Evolutionary conservation across 2,329 filamentous ascomycete genomes (phyloP).

Genomic region (Epichloe aotearoae): DNA sequence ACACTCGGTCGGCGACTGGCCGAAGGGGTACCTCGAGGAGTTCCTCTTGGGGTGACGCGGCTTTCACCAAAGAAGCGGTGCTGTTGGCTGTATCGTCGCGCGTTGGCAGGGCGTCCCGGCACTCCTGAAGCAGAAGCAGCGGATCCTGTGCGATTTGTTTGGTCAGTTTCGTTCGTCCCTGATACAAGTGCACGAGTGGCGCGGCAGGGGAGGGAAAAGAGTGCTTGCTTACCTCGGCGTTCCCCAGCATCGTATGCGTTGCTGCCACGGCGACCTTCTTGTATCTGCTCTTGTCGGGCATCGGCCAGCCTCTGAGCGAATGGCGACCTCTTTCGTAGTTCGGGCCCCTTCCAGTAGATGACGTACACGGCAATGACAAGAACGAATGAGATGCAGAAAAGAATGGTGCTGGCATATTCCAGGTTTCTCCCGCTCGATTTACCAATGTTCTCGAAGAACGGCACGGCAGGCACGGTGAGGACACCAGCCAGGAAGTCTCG

Average conservation of each 20-base stretch:
- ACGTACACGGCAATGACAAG: conserved; percentile 51
- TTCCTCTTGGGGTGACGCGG: conserved; percentile 24
- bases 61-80: conserved; percentile 28
- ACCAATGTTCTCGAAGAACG: conserved; percentile 48
- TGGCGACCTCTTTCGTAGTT: conserved; percentile 44
- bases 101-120: conserved; percentile 10
- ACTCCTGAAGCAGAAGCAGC: conserved; percentile 13
- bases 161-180: no score
- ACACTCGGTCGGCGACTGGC: conserved; percentile 20
- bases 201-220: no score
- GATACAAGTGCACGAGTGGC: no score
- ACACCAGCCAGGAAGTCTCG: conserved; percentile 63
- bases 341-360: conserved; percentile 52
- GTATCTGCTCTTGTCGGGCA: conserved; percentile 18
- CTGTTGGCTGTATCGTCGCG: conserved; percentile 24
- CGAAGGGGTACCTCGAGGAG: conserved; percentile 24
- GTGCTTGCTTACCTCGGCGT: conserved; percentile 18
- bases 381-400: conserved; percentile 47
- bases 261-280: conserved; percentile 18
- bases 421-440: conserved; percentile 33
- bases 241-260: conserved; percentile 11
- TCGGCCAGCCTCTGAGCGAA: conserved; percentile 51
- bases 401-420: conserved; percentile 49
- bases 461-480: conserved; percentile 53
- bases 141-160: background rate